Evolutionary conservation across 148 eudicot species (phyloP), one percentile per base, ranked within the genome.

Genomic region (Fagopyrum esculentum): DNA sequence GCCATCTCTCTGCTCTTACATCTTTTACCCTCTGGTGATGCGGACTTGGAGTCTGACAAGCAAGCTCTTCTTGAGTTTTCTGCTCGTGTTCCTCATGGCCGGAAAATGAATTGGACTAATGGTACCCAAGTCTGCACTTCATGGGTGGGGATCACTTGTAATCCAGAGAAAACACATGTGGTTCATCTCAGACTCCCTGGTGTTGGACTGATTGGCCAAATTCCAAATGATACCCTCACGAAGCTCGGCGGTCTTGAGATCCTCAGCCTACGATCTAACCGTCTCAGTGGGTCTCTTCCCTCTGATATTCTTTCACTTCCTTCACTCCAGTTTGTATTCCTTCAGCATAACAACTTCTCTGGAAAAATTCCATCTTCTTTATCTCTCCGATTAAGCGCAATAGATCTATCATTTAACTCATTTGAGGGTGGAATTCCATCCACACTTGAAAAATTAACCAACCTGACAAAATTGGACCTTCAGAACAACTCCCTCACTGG

Each of bases 121-220:
- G 45, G 56, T 64, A 77, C 88, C 43, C 80, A 85, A 11, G 74
- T 94, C 16, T 94, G 98, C 84, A 76, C 77, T 40, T 82, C 97
- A 69, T 91, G 98, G 98, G 82, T 78, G 1, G 98, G 98, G 17
- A 82, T 95, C 77, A 86, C 85, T 43, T 95, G 98, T 83, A 77
- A 81, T 59, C 54, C 81, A 5, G 81, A 85, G 63, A 74, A 81
- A 70, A 81, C 76, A 50, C 84, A 83, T 71, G 97, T 95, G 7
- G 77, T 76, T 73, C 74, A 83, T 22, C 82, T 95, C 69, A 89
- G 93, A 45, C 86, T 94, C 29, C 98, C 98, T 17, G 98, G 89
- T 61, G 77, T 84, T 49, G 98, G 98, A 56, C 86, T 94, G 7
- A 61, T 47, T 63, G 98, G 98, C 57, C 84, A 78, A 13, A 83